These are phyloP conservation scores for Zizania palustris DNA, from an alignment of 202 grass and related monocot species.

Conservation along the genomic window DNA sequence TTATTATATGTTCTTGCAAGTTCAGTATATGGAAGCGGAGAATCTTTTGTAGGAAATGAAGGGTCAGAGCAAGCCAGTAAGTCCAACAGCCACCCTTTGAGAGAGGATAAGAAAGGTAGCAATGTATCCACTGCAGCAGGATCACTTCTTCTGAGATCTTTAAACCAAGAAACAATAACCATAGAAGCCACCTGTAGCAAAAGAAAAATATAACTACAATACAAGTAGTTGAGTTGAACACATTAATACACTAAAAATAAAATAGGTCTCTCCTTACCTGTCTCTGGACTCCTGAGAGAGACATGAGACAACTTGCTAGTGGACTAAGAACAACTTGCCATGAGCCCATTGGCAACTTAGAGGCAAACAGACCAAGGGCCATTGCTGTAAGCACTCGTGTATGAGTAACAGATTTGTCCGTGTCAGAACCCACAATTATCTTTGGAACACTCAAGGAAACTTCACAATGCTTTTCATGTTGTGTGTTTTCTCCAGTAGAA, in stretches of 20 bases:
- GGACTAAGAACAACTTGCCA: conserved; percentile 80
- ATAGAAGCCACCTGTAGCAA: conserved; percentile 79
- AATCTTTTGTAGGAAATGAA: conserved; percentile 90
- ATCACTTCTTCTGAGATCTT: conserved; percentile 76
- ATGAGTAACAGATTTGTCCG: conserved; percentile 93
- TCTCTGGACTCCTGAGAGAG: conserved; percentile 92
- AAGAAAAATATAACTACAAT: conserved; percentile 29
- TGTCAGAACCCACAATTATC: conserved; percentile 84
- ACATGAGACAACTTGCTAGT: conserved; percentile 65
- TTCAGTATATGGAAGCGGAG: conserved; percentile 76
- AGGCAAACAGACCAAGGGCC: conserved; percentile 89
- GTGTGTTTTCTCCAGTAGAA: conserved; percentile 62
- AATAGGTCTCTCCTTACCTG: conserved; percentile 56
- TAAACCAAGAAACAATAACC: conserved; percentile 93
- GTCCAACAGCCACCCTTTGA: conserved; percentile 84
- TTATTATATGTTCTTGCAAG: conserved; percentile 92
- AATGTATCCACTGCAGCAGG: conserved; percentile 47
- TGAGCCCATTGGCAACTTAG: conserved; percentile 74
- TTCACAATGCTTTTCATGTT: conserved; percentile 62
- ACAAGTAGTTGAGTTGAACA: conserved; percentile 41
- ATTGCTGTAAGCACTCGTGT: conserved; percentile 86
- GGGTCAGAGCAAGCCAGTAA: conserved; percentile 85
- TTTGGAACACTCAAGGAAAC: conserved; percentile 54
- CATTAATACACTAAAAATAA: conserved; percentile 13
- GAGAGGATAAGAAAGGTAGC: conserved; percentile 60